phyloP scores from a whole-genome alignment of 2,329 filamentous ascomycete genomes.

The Helotiales sp. region DNA sequence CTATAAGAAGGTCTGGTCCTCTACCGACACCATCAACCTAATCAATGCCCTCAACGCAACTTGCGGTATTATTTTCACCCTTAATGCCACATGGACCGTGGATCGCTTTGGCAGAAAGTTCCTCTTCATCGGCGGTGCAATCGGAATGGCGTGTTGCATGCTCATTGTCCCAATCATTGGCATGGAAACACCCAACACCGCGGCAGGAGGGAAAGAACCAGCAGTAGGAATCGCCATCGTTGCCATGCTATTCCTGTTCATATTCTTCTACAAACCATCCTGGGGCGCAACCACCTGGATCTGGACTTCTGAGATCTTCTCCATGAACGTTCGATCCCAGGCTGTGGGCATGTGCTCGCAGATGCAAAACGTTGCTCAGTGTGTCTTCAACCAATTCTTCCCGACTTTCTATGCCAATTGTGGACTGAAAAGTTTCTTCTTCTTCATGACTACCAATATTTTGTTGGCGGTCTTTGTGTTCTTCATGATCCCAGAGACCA shows the following conservation, averaged over 20 bases:
- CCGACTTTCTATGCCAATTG: conserved; percentile 62
- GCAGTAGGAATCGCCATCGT: conserved; percentile 68
- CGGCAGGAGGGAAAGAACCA: conserved; percentile 53
- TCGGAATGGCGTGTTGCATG: conserved; percentile 72
- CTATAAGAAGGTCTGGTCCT: conserved; percentile 69
- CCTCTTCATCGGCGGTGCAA: conserved; percentile 66
- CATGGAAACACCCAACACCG: conserved; percentile 55
- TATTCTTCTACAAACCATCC: conserved; percentile 67
- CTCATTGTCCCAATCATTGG: conserved; percentile 60
- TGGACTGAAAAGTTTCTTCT: conserved; percentile 45
- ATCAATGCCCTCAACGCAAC: conserved; percentile 77
- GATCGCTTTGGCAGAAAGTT: conserved; percentile 71
- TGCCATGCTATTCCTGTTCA: conserved; percentile 66
- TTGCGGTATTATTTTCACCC: conserved; percentile 70
- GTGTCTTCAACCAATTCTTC: conserved; percentile 70
- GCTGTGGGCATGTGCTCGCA: conserved; percentile 66
- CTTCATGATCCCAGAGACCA: conserved; percentile 56
- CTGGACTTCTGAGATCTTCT: conserved; percentile 69
- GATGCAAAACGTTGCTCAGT: conserved; percentile 64
- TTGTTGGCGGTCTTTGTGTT: conserved; percentile 49
- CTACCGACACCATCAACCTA: conserved; percentile 60
- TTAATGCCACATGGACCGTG: conserved; percentile 72
- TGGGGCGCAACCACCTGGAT: conserved; percentile 73
- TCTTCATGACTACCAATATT: conserved; percentile 53
- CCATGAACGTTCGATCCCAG: conserved; percentile 69